Percentiles rank a stretch among this genome's conserved stretches.
Conservation (phyloP, 805 yeast genomes). For the Nakazawaea ernobii region DNA sequence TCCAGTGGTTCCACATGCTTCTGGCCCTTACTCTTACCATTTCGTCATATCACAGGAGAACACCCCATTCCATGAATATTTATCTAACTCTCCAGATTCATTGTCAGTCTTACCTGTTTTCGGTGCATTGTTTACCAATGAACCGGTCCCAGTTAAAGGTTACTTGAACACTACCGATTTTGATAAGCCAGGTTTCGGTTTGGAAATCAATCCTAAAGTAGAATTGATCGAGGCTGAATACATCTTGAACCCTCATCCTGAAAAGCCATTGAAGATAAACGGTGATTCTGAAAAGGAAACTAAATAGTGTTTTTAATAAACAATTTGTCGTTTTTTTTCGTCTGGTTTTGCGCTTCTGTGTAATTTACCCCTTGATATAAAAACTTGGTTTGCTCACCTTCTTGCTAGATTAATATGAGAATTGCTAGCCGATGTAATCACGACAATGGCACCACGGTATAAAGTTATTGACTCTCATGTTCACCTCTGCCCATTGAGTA, state of each 20-base stretch:
- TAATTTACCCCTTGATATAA: no score
- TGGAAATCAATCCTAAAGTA: conserved; percentile 38
- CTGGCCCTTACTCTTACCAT: conserved; percentile 49
- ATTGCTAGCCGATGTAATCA: not conserved
- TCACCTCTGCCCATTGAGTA: conserved; percentile 16
- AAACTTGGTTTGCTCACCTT: no score
- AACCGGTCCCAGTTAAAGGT: conserved; percentile 42
- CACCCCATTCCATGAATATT: conserved; percentile 48
- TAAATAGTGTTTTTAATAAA: no score
- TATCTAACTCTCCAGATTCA: conserved; percentile 45
- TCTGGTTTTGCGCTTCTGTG: no score
- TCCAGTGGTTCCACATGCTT: conserved; percentile 49
- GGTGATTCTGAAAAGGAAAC: not conserved
- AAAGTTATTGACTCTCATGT: conserved; percentile 29
- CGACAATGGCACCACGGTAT: not conserved
- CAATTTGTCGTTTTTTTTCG: no score
- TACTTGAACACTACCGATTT: conserved; percentile 31
- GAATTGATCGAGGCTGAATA: conserved; percentile 34
- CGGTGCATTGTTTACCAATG: conserved; percentile 40
- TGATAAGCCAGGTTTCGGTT: conserved; percentile 46
- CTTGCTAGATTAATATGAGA: no score
- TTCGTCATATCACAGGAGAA: conserved; percentile 43
- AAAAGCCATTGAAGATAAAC: conserved; percentile 24
- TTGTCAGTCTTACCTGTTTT: conserved; percentile 39
- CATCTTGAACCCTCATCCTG: conserved; percentile 34